These are phyloP conservation scores for Athelia psychrophila DNA, from an alignment of 1,284 basidiomycete species.

Conservation along the genomic window DNA sequence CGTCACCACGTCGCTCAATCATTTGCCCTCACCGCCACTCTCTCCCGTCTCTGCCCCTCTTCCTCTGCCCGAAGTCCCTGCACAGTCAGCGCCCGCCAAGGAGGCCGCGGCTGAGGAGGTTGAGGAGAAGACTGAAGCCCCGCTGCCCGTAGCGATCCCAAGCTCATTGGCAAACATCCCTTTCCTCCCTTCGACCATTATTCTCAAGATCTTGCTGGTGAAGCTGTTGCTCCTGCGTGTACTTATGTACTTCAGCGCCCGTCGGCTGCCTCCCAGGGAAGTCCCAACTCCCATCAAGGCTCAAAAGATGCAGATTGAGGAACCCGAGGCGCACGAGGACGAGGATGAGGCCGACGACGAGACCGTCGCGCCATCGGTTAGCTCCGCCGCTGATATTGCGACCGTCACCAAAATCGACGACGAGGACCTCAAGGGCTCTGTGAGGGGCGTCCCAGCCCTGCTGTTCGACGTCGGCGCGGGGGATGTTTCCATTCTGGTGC, in stretches of 20 bases:
- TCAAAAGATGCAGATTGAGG: background rate
- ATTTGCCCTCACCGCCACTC: slow-evolving; percentile 31
- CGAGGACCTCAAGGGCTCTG: background rate
- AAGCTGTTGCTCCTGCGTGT: background rate
- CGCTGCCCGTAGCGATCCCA: background rate
- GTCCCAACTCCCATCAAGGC: background rate
- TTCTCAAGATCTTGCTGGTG: background rate
- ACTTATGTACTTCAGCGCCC: background rate
- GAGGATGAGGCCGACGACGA: background rate
- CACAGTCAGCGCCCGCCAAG: slow-evolving; percentile 7
- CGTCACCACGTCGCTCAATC: slow-evolving; percentile 9
- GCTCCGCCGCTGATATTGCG: background rate
- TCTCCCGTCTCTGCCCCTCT: slow-evolving; percentile 20
- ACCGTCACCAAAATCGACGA: slow-evolving; percentile 19
- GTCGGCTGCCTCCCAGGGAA: background rate
- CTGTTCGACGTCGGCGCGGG: background rate
- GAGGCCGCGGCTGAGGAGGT: slow-evolving; percentile 4
- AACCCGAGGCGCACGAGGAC: no score
- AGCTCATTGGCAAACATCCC: background rate
- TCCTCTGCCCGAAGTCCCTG: slow-evolving; percentile 1
- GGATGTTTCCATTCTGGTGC: background rate
- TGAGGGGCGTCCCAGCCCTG: background rate
- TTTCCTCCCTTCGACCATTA: background rate
- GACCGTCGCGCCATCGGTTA: background rate
- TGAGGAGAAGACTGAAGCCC: slow-evolving; percentile 4